Conservation (phyloP, 1,139 yeast species). For the Protomyces inundatus region DNA sequence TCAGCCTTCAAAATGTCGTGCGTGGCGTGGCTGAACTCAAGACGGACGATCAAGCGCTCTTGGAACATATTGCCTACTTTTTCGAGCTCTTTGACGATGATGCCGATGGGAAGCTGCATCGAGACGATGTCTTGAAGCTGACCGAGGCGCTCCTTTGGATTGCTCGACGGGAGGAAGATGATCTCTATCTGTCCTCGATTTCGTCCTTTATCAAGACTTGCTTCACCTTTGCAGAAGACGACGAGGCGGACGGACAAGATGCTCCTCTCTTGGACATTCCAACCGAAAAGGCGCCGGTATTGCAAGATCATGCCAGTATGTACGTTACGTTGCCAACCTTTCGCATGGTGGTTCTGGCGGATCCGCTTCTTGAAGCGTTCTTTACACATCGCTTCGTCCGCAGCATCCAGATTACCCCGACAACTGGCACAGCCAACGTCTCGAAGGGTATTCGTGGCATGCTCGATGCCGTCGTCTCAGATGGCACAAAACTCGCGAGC, state of each 20-base stretch:
- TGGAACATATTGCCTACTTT: conserved; percentile 73
- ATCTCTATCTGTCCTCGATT: conserved; percentile 67
- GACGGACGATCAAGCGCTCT: conserved; percentile 57
- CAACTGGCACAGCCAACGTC: conserved; percentile 44
- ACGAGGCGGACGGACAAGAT: neutral
- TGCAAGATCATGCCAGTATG: conserved; percentile 61
- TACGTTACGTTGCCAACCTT: conserved; percentile 79
- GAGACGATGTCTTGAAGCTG: conserved; percentile 74
- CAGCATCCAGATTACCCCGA: conserved; percentile 66
- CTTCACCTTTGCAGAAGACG: conserved; percentile 66
- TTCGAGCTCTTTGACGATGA: conserved; percentile 66
- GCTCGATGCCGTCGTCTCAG: conserved; percentile 87
- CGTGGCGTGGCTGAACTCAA: conserved; percentile 65
- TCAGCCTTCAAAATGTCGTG: conserved; percentile 65
- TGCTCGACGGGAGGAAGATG: conserved; percentile 53
- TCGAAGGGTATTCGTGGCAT: conserved; percentile 65
- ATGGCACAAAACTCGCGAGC: conserved; percentile 78
- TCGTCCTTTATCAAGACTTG: conserved; percentile 81
- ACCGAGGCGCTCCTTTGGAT: conserved; percentile 81
- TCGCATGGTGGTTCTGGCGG: conserved; percentile 90
- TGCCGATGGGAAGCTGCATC: conserved; percentile 58
- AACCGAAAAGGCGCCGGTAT: conserved; percentile 12
- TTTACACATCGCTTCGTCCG: conserved; percentile 58
- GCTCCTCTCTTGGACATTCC: neutral
- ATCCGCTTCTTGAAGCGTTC: conserved; percentile 82